Evolutionary conservation across 2,329 filamentous ascomycete genomes (phyloP), one percentile per base, ranked within the genome.

Genomic region (Clarireedia monteithiana): DNA sequence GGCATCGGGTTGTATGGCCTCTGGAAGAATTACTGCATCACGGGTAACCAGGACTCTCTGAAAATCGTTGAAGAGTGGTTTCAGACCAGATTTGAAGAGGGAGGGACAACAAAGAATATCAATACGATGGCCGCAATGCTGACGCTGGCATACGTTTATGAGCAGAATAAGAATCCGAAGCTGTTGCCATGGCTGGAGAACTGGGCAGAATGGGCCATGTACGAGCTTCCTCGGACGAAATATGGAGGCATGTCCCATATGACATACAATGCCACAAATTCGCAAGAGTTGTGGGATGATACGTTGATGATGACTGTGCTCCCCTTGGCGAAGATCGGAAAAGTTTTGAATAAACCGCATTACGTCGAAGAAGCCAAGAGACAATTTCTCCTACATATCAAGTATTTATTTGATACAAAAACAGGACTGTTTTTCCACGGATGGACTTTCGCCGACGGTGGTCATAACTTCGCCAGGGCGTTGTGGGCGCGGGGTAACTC

Each of bases 221-320:
- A 89, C 68, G 88, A 89, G 50, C 77, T 91, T 27, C 81, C 82
- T 12, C 78, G 86, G 42, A 91, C 88, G 0, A 81, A 79, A 50
- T 85, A 83, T 66, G 87, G 84, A 48, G 76, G 69, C 9, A 69
- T 71, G 67, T 63, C 61, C n/a, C 63, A 65, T 27, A 59, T 61
- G 58, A 65, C 63, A 53, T 69, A 91, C 63, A 71, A 85, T 34
- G 78, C 82, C 2, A 77, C 80, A 60, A 90, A 92, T 70, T 77
- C 83, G 59, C 79, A 89, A 68, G 85, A 91, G 73, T 76, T 91
- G 23, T 92, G 88, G 88, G 88, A 91, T 63, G 88, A 92, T 68
- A 92, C 88, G 5, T 76, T 92, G 46, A 91, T 92, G 88, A 92
- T 92, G 88, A 91, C 86, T 0, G 88, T 90, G 5, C 73, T 91